Conservation (phyloP, 148 eudicot genomes). For the Nyssa sinensis region DNA sequence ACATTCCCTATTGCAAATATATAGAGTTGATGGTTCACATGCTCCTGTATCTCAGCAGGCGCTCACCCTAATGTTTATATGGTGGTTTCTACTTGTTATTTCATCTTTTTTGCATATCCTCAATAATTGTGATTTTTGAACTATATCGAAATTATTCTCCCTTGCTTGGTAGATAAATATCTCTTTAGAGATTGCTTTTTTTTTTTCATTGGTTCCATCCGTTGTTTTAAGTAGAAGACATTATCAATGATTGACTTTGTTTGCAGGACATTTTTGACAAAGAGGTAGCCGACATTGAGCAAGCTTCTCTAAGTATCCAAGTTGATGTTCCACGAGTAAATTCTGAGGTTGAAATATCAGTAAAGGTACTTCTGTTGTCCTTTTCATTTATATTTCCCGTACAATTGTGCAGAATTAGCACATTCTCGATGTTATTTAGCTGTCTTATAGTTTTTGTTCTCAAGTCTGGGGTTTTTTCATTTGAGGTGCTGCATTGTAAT, state of each 20-base stretch:
- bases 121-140: too few relatives aligned
- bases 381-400: background rate
- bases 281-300: conserved; percentile 26
- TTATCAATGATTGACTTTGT: background rate
- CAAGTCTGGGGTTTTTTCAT: background rate
- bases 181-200: background rate
- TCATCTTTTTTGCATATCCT: too few relatives aligned
- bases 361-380: conserved; percentile 49
- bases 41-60: too few relatives aligned
- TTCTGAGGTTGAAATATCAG: conserved; percentile 33
- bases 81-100: too few relatives aligned
- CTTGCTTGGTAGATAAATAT: background rate
- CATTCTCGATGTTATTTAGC: background rate
- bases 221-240: background rate
- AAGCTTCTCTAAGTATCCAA: conserved; percentile 53
- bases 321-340: conserved; percentile 44
- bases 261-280: conserved; percentile 37
- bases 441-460: background rate
- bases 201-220: background rate
- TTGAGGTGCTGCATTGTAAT: background rate
- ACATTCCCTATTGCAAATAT: too few relatives aligned
- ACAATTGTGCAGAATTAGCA: background rate
- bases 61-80: too few relatives aligned
- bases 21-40: background rate
- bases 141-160: background rate